Evolutionary conservation across 495 filamentous ascomycete species (phyloP).

Genomic region (Echria macrotheca): DNA sequence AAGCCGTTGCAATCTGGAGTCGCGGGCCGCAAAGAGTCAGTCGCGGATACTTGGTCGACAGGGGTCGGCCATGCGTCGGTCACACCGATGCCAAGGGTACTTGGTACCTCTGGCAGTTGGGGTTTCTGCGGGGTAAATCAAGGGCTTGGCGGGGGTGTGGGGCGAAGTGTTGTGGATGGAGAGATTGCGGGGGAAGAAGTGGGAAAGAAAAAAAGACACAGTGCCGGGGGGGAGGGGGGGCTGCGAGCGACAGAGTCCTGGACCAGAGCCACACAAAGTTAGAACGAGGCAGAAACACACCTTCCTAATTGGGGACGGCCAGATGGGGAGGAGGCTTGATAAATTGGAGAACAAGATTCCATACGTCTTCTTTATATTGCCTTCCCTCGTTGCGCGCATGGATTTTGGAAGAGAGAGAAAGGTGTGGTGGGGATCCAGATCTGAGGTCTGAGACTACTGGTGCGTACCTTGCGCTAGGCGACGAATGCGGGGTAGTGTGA

Average conservation of each 20-base stretch:
- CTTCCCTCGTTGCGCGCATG: neutral
- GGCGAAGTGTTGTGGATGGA: neutral
- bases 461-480: neutral
- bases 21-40: constrained; percentile 25
- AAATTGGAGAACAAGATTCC: constrained; percentile 10
- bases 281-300: too few relatives aligned
- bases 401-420: too few relatives aligned
- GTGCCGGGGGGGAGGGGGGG: too few relatives aligned
- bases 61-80: constrained; percentile 5
- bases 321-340: neutral
- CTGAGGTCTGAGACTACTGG: too few relatives aligned
- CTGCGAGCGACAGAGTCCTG: too few relatives aligned
- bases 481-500: constrained; percentile 6
- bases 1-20: constrained; percentile 29
- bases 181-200: neutral
- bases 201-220: neutral
- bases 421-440: too few relatives aligned
- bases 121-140: constrained; percentile 1
- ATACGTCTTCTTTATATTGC: constrained; percentile 7
- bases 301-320: constrained; percentile 4
- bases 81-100: constrained; percentile 11
- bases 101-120: constrained; percentile 3
- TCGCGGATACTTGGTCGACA: constrained; percentile 14
- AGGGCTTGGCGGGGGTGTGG: constrained; percentile 4
- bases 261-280: neutral